phyloP scores from a whole-genome alignment of 1,284 basidiomycete genomes.

The Neonothopanus nambi region DNA sequence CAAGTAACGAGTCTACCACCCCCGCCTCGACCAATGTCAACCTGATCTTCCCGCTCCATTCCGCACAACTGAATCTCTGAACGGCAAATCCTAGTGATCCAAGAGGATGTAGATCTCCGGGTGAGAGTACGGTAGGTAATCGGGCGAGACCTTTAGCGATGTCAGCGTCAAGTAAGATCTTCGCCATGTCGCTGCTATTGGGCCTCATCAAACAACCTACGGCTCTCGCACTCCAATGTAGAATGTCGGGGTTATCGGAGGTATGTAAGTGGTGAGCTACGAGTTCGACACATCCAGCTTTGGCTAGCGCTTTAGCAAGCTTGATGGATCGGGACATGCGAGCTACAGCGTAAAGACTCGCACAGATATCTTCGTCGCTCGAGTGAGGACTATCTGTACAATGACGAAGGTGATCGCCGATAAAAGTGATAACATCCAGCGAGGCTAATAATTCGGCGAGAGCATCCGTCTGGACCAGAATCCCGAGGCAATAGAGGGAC shows the following conservation, averaged over 20 bases:
- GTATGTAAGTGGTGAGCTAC: conserved; percentile 20
- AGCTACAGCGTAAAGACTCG: conserved; percentile 24
- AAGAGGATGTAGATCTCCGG: conserved; percentile 15
- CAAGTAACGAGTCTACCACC: conserved; percentile 27
- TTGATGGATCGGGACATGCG: conserved; percentile 28
- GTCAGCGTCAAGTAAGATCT: conserved; percentile 24
- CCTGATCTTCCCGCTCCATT: conserved; percentile 27
- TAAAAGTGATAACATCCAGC: conserved; percentile 5
- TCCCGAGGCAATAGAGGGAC: conserved; percentile 25
- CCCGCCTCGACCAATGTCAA: conserved; percentile 28
- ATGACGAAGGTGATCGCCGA: conserved; percentile 8
- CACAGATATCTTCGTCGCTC: conserved; percentile 14
- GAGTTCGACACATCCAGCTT: conserved; percentile 22
- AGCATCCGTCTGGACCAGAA: conserved; percentile 22
- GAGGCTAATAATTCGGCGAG: conserved; percentile 23
- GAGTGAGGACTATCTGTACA: background rate
- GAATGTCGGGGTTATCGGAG: conserved; percentile 21
- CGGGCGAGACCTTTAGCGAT: conserved; percentile 26
- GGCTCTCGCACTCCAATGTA: conserved; percentile 25
- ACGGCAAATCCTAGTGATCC: conserved; percentile 28
- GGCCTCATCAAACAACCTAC: conserved; percentile 30
- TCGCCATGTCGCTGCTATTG: conserved; percentile 27
- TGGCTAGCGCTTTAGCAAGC: conserved; percentile 24
- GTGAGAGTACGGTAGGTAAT: conserved; percentile 24
- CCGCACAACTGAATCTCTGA: conserved; percentile 27